Evolutionary conservation across 352 stramenopile species (phyloP).

Genomic region (Globisporangium sylvaticum): DNA sequence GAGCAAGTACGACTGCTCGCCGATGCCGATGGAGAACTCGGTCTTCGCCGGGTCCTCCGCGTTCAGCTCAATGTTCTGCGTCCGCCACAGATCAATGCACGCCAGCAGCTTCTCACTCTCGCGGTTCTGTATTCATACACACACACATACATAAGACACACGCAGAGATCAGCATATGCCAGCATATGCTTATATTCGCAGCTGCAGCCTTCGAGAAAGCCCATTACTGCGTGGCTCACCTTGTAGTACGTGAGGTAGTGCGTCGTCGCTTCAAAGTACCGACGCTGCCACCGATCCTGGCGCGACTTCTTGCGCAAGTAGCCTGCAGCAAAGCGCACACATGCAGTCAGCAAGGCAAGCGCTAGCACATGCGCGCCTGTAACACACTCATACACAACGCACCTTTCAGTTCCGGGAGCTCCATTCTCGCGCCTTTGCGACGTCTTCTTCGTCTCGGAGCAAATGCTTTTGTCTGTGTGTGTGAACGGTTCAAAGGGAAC

Average conservation of each 20-base stretch:
- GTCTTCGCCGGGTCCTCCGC: conserved; percentile 45
- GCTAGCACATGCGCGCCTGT: not conserved
- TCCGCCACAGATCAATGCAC: conserved; percentile 87
- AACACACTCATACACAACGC: not conserved
- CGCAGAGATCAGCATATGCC: not conserved
- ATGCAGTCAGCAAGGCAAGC: not conserved
- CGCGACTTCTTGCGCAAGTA: conserved; percentile 93
- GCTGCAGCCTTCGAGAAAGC: not conserved
- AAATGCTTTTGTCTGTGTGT: too few species aligned
- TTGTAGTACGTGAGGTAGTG: conserved; percentile 99
- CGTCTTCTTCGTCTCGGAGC: too few species aligned
- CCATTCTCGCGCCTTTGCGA: conserved; percentile 31
- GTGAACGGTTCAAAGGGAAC: not conserved
- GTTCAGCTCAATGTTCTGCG: conserved; percentile 73
- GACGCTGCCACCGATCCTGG: conserved; percentile 92
- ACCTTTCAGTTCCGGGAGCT: conserved; percentile 84
- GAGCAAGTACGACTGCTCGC: conserved; percentile 83
- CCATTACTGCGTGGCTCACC: conserved; percentile 30
- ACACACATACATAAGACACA: not conserved
- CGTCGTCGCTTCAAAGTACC: conserved; percentile 98
- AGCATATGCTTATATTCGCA: not conserved
- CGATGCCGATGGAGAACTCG: conserved; percentile 85
- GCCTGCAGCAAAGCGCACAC: conserved; percentile 28
- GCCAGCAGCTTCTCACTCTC: conserved; percentile 85
- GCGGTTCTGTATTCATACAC: conserved; percentile 39